Base-by-base conservation (phyloP, 495 filamentous ascomycete genomes). In the Astrothelium macrocarpum region DNA sequence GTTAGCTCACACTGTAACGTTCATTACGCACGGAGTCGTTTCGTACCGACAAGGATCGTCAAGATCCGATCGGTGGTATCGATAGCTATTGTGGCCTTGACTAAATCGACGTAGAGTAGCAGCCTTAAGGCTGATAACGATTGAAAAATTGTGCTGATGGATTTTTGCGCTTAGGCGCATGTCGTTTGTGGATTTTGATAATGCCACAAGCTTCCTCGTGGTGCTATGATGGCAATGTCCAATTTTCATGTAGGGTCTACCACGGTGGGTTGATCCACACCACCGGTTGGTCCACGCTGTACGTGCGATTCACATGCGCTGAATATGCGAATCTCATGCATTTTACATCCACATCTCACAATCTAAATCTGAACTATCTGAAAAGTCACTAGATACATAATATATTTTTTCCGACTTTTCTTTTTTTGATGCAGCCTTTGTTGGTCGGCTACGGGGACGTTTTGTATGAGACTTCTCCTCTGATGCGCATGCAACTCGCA, bases 1-100 rank as follows among this genome's bases (percentile, higher is more conserved):
- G n/a, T 49, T 20, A 49, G 11, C 43, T 49, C 10, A 49, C 34
- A 39, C 34, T 39, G 34, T 49, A 49, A 49, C n/a, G 43, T 20
- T 49, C 18, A 18, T 14, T 20, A 49, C 43, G 43, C 43, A 18
- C 43, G n/a, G 43, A 18, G 43, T 20, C 43, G n/a, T 49, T 49
- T 49, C n/a, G 43, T 49, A 49, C n/a, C 43, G n/a, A 49, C 18
- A 49, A 49, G 43, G 43, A 49, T 49, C n/a, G 43, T 49, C n/a
- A 49, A 49, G n/a, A 11, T 49, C 43, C 43, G 11, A 49, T 49
- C 43, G 43, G 43, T 10, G 43, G 43, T 49, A 49, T 20, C 43
- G 43, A 49, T 20, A 49, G 11, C 43, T 18, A 49, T 49, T 5
- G 43, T 49, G 43, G 43, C 43, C 43, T 49, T 49, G n/a, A 14